A percentile compares a stretch with the other conserved stretches of the same genome.
Conservation (phyloP, 1,284 basidiomycete genomes). For the Malassezia slooffiae region DNA sequence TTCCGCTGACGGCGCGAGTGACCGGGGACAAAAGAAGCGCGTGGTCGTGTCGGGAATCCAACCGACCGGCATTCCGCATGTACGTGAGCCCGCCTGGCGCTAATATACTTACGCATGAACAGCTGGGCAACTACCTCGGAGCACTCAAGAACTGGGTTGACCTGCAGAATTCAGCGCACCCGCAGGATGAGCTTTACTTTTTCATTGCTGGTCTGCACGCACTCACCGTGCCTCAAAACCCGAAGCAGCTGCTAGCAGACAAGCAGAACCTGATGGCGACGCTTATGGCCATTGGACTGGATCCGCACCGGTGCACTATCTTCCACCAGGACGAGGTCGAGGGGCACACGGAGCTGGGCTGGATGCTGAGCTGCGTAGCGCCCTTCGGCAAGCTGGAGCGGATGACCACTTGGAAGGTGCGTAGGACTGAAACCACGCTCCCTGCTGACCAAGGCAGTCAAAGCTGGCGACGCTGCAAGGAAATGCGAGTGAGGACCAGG, state of each 20-base stretch:
- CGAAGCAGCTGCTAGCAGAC: slow-evolving; percentile 20
- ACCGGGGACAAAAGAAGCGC: too few species aligned
- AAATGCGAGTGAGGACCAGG: slow-evolving; percentile 50
- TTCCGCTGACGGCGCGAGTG: too few species aligned
- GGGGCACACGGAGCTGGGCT: slow-evolving; percentile 76
- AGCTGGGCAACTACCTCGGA: slow-evolving; percentile 90
- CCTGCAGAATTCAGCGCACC: slow-evolving; percentile 57
- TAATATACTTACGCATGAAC: not conserved
- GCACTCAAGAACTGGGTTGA: slow-evolving; percentile 78
- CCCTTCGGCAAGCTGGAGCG: slow-evolving; percentile 69
- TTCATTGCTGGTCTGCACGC: slow-evolving; percentile 63
- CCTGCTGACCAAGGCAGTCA: slow-evolving; percentile 51
- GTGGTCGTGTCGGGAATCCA: slow-evolving; percentile 68
- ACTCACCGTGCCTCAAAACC: slow-evolving; percentile 48
- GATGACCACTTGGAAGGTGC: slow-evolving; percentile 92
- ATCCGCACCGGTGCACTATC: slow-evolving; percentile 63
- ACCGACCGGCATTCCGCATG: slow-evolving; percentile 71
- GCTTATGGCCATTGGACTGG: slow-evolving; percentile 72
- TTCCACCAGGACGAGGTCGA: slow-evolving; percentile 84
- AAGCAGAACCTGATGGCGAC: slow-evolving; percentile 69
- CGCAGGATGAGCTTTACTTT: slow-evolving; percentile 55
- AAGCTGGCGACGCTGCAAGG: slow-evolving; percentile 65
- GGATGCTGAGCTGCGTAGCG: slow-evolving; percentile 76
- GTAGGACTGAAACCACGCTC: not conserved
- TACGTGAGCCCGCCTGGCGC: not conserved